Evolutionary conservation across 2,329 filamentous ascomycete species (phyloP).

Genomic region (Aspergillus japonicus): DNA sequence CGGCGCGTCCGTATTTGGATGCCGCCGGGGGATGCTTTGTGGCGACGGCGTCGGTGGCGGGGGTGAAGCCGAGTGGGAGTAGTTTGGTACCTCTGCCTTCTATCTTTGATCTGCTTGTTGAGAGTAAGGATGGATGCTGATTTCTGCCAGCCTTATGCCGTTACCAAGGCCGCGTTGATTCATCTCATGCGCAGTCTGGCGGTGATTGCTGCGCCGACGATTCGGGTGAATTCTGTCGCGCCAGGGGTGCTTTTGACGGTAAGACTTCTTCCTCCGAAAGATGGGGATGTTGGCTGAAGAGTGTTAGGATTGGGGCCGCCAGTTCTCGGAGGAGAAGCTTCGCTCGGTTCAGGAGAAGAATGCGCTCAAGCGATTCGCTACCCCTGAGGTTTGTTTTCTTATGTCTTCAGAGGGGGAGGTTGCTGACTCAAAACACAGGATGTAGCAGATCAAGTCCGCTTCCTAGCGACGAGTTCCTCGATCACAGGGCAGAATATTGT

Average conservation of each 20-base stretch:
- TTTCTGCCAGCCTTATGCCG: slow-evolving; percentile 1
- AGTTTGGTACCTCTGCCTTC: slow-evolving; percentile 40
- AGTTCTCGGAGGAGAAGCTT: slow-evolving; percentile 3
- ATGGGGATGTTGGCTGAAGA: background rate
- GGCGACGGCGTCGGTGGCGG: slow-evolving; percentile 63
- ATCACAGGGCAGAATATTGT: slow-evolving; percentile 6
- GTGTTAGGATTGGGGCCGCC: slow-evolving; percentile 6
- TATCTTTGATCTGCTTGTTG: too few relatives aligned
- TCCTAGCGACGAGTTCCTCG: background rate
- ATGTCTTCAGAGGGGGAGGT: too few relatives aligned
- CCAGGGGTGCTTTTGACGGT: slow-evolving; percentile 10
- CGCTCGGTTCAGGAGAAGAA: slow-evolving; percentile 2
- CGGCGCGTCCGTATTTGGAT: slow-evolving; percentile 55
- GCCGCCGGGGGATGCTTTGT: slow-evolving; percentile 61
- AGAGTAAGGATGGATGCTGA: too few relatives aligned
- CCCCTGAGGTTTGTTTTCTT: slow-evolving; percentile 1
- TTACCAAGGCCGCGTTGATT: slow-evolving; percentile 9
- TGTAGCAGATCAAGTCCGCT: slow-evolving; percentile 5
- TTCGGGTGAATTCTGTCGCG: slow-evolving; percentile 7
- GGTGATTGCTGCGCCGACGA: slow-evolving; percentile 5
- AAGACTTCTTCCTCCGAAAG: background rate
- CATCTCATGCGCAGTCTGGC: slow-evolving; percentile 7
- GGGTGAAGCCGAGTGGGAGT: slow-evolving; percentile 63
- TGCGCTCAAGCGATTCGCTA: slow-evolving; percentile 5
- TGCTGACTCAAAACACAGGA: background rate